A percentile compares a stretch with the other conserved stretches of the same genome.
These are phyloP conservation scores for Alternaria ventricosa DNA, from an alignment of 2,329 filamentous ascomycete genomes.

Conservation along the genomic window DNA sequence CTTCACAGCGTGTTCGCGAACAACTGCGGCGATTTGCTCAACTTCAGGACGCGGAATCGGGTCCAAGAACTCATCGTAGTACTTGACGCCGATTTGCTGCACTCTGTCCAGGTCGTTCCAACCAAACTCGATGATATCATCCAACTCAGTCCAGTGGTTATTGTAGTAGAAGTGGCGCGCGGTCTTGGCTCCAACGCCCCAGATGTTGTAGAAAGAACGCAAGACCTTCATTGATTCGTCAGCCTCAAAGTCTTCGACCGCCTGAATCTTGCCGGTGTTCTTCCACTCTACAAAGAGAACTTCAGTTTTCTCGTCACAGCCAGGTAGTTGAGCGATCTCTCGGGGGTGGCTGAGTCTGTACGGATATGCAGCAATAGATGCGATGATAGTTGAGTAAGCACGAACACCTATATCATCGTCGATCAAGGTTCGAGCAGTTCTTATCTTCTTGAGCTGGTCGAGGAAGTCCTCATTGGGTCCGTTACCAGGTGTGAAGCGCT, in stretches of 20 bases:
- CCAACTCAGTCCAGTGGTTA: constrained; percentile 79
- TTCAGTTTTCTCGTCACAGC: constrained; percentile 81
- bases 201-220: constrained; percentile 79
- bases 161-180: constrained; percentile 81
- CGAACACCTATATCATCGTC: constrained; percentile 80
- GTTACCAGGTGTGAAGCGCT: constrained; percentile 73
- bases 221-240: constrained; percentile 71
- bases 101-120: constrained; percentile 78
- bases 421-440: constrained; percentile 71
- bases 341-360: constrained; percentile 55
- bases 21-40: constrained; percentile 67
- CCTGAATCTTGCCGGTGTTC: constrained; percentile 65
- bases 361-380: constrained; percentile 82
- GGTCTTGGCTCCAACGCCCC: constrained; percentile 86
- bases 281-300: constrained; percentile 79
- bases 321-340: constrained; percentile 66
- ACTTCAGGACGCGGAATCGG: constrained; percentile 78
- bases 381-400: constrained; percentile 88
- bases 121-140: constrained; percentile 83
- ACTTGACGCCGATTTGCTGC: constrained; percentile 94
- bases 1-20: constrained; percentile 71
- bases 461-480: constrained; percentile 80
- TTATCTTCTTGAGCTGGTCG: constrained; percentile 74
- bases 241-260: constrained; percentile 67
- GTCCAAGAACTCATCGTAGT: constrained; percentile 81